Conservation (phyloP, 2,329 filamentous ascomycete genomes). For the Talaromyces sp. region DNA sequence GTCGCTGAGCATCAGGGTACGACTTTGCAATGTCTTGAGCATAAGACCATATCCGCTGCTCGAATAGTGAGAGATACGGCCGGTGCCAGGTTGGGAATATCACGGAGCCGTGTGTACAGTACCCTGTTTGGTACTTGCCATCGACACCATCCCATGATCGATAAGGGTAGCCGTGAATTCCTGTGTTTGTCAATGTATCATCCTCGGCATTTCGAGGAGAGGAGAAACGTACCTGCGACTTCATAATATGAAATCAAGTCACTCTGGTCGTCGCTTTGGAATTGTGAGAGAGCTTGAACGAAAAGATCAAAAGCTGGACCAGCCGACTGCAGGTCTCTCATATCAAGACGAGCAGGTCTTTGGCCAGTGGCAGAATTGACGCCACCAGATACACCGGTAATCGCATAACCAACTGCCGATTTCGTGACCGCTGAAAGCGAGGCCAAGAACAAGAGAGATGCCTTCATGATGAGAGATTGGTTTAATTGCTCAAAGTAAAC, state of each 20-base stretch:
- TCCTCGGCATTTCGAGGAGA: neutral
- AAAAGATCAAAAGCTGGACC: constrained; percentile 66
- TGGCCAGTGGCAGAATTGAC: constrained; percentile 23
- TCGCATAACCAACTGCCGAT: constrained; percentile 2
- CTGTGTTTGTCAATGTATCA: constrained; percentile 35
- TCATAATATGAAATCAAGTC: constrained; percentile 70
- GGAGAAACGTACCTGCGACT: constrained; percentile 56
- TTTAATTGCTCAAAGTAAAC: neutral
- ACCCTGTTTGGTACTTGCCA: constrained; percentile 56
- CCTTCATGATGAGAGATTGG: neutral
- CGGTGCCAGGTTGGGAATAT: constrained; percentile 81
- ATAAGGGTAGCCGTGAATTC: constrained; percentile 74
- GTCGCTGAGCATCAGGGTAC: constrained; percentile 44
- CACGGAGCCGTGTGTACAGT: constrained; percentile 70
- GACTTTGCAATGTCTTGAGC: constrained; percentile 33
- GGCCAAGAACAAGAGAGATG: neutral
- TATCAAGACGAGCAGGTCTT: constrained; percentile 54
- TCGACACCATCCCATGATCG: constrained; percentile 51
- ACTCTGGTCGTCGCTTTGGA: constrained; percentile 63
- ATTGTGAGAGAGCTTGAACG: constrained; percentile 66
- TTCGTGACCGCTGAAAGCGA: neutral
- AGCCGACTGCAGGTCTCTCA: constrained; percentile 61
- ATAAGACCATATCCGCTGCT: constrained; percentile 40
- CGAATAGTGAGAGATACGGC: constrained; percentile 64
- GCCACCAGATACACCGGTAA: constrained; percentile 23